Percentiles rank a stretch among this genome's conserved stretches.
Conservation (phyloP, 2,329 filamentous ascomycete species). For the Colletotrichum sidae region DNA sequence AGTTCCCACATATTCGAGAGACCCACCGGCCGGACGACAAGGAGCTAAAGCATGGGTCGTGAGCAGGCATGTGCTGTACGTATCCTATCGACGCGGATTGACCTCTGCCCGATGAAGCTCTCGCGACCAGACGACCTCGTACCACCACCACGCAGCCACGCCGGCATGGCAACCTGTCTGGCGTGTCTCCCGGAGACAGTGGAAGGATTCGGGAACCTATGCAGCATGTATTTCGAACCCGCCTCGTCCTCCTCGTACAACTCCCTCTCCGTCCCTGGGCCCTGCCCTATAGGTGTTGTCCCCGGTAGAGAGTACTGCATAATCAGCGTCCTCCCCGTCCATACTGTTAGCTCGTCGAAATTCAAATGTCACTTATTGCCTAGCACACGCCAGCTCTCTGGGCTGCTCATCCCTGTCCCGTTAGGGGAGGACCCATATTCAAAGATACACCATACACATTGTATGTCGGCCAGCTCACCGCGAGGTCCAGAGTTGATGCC, state of each 20-base stretch:
- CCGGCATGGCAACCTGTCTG: slow-evolving; percentile 13
- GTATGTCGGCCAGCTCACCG: slow-evolving; percentile 18
- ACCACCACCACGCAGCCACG: slow-evolving; percentile 25
- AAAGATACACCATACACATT: slow-evolving; percentile 21
- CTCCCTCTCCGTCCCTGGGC: slow-evolving; percentile 27
- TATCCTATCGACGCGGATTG: slow-evolving; percentile 2
- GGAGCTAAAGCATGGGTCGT: slow-evolving; percentile 1
- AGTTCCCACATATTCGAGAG: slow-evolving; percentile 34
- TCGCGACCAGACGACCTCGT: slow-evolving; percentile 17
- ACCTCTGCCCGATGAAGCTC: slow-evolving; percentile 23
- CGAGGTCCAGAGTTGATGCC: slow-evolving; percentile 17
- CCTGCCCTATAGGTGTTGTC: slow-evolving; percentile 24
- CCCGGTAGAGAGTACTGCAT: slow-evolving; percentile 16
- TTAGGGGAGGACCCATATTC: slow-evolving; percentile 25
- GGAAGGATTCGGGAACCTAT: slow-evolving; percentile 16
- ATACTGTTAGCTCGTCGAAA: slow-evolving; percentile 1
- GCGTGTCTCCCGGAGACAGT: slow-evolving; percentile 21
- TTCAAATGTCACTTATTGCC: slow-evolving; percentile 17
- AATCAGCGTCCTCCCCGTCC: slow-evolving; percentile 25
- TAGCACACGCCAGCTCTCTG: slow-evolving; percentile 22
- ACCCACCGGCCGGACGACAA: slow-evolving; percentile 12
- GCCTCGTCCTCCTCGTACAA: slow-evolving; percentile 18
- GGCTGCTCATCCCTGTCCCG: slow-evolving; percentile 27
- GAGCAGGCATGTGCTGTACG: slow-evolving; percentile 29
- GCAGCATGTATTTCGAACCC: slow-evolving; percentile 16